These are phyloP conservation scores for Pyricularia grisea DNA, from an alignment of 2,329 filamentous ascomycete genomes.

Conservation along the genomic window DNA sequence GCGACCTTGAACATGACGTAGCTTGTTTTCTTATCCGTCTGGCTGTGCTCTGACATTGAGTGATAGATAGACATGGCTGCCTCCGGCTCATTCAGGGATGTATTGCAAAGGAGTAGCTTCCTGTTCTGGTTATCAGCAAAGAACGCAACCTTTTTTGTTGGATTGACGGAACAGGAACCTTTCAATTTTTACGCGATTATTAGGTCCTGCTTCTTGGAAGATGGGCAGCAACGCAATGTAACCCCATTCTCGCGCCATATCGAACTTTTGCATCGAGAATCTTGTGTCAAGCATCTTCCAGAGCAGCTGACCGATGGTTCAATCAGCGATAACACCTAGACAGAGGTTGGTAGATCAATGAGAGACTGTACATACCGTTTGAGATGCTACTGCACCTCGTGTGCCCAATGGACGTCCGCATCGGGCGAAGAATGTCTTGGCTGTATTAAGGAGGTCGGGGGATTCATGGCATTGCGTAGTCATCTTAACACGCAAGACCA, in stretches of 20 bases:
- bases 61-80: constrained; percentile 45
- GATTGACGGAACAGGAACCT: constrained; percentile 33
- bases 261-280: constrained; percentile 41
- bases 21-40: constrained; percentile 54
- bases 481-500: constrained; percentile 62
- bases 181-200: constrained; percentile 59
- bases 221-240: constrained; percentile 54
- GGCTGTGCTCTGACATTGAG: constrained; percentile 47
- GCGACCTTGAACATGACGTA: constrained; percentile 71
- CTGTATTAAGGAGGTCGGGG: constrained; percentile 15
- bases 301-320: constrained; percentile 47
- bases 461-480: constrained; percentile 35
- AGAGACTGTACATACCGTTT: constrained; percentile 41
- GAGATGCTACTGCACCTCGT: constrained; percentile 55
- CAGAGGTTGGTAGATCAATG: background rate
- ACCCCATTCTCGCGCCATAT: constrained; percentile 61
- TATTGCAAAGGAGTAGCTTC: constrained; percentile 62
- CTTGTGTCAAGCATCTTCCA: constrained; percentile 69
- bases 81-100: constrained; percentile 46
- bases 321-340: background rate
- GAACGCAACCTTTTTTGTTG: constrained; percentile 55
- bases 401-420: constrained; percentile 40
- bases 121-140: constrained; percentile 42
- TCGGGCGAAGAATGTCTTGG: constrained; percentile 28
- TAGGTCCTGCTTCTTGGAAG: constrained; percentile 55